Percentiles rank a stretch among this genome's conserved stretches.
These are phyloP conservation scores for Cucurbita argyrosperma DNA, from an alignment of 306 rosid species.

Conservation along the genomic window DNA sequence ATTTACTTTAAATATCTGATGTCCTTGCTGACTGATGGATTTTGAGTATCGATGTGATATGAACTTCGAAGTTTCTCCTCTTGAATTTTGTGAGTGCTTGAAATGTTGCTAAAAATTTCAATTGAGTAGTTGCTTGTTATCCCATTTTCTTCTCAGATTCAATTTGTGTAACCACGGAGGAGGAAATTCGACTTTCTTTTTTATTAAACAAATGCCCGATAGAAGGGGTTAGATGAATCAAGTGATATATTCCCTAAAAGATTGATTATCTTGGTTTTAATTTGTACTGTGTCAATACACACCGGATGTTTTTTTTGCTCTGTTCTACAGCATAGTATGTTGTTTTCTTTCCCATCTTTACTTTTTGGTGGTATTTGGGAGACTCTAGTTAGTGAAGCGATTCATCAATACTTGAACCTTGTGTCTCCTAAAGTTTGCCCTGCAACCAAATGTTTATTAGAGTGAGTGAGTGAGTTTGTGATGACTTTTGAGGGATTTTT, in stretches of 20 bases:
- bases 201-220: background rate
- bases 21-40: background rate
- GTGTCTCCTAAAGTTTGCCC: background rate
- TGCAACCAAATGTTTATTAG: background rate
- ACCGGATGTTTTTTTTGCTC: background rate
- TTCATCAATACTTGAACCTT: background rate
- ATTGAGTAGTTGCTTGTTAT: background rate
- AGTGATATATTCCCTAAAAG: background rate
- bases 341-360: background rate
- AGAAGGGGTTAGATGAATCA: background rate
- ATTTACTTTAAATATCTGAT: background rate
- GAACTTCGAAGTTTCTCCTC: background rate
- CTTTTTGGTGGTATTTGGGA: background rate
- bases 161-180: background rate
- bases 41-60: background rate
- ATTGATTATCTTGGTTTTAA: background rate
- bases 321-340: background rate
- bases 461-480: background rate
- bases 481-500: background rate
- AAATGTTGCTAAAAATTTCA: background rate
- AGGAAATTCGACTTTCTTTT: background rate
- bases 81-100: background rate
- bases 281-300: background rate
- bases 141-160: background rate
- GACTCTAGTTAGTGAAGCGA: background rate